Percentiles rank a stretch among this genome's conserved stretches.
Evolutionary conservation across 2,329 filamentous ascomycete genomes (phyloP).

Genomic region (Ceratocystiopsis minuta): DNA sequence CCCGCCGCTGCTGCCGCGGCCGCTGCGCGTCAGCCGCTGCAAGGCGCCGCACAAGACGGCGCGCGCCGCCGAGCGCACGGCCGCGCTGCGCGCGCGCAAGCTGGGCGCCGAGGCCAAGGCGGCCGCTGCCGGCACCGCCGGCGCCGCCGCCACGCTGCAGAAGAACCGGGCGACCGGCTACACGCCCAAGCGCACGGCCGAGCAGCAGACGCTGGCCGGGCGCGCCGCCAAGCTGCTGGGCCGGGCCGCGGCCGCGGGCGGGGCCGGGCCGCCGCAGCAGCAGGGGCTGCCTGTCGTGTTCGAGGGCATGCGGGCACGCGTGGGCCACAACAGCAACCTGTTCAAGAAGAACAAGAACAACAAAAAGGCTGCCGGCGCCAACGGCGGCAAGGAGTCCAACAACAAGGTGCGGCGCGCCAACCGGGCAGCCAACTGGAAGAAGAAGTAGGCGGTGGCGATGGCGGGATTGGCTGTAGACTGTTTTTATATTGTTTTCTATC

Average conservation of each 20-base stretch:
- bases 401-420: conserved; percentile 18
- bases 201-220: conserved; percentile 51
- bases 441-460: neutral
- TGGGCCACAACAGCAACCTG: conserved; percentile 47
- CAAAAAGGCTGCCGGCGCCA: conserved; percentile 24
- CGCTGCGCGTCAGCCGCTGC: conserved; percentile 71
- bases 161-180: conserved; percentile 31
- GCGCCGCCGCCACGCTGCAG: conserved; percentile 3
- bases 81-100: neutral
- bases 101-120: neutral
- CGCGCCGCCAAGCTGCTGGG: conserved; percentile 59
- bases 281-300: conserved; percentile 40
- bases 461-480: neutral
- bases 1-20: conserved; percentile 79
- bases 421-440: conserved; percentile 8
- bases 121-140: conserved; percentile 5
- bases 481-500: neutral
- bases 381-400: conserved; percentile 29
- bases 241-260: conserved; percentile 35
- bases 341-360: conserved; percentile 11
- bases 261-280: neutral
- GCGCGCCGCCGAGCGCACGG: conserved; percentile 27
- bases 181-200: conserved; percentile 50
- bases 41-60: conserved; percentile 50
- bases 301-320: conserved; percentile 58